phyloP scores from a whole-genome alignment of 192 early-diverging fungal species.

The Umbelopsis ramanniana region DNA sequence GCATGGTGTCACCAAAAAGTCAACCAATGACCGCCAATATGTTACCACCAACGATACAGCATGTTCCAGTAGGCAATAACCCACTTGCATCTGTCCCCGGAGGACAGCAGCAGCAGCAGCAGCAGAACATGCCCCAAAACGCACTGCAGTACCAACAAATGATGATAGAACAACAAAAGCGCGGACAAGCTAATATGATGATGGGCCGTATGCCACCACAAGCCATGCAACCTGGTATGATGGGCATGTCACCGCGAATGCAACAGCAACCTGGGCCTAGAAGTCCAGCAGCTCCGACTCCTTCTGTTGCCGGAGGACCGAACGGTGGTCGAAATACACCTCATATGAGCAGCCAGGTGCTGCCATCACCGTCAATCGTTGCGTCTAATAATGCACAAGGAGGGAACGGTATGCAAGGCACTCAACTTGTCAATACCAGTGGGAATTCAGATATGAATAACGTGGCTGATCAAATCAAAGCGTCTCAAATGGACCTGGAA shows the following conservation, averaged over 20 bases:
- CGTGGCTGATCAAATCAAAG: conserved; percentile 15
- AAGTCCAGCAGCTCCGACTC: neutral
- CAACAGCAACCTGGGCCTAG: neutral
- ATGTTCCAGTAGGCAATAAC: neutral
- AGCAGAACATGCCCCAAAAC: neutral
- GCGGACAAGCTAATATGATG: conserved; percentile 4
- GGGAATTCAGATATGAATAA: neutral
- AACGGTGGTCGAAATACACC: neutral
- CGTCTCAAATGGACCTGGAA: conserved; percentile 9
- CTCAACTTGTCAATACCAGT: neutral
- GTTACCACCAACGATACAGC: conserved; percentile 2
- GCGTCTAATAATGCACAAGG: neutral
- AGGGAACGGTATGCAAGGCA: neutral
- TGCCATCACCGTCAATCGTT: conserved; percentile 17
- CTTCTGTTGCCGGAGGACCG: neutral
- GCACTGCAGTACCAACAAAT: conserved; percentile 15
- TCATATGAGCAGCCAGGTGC: conserved; percentile 17
- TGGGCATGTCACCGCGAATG: conserved; percentile 14
- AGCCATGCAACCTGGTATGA: conserved; percentile 7
- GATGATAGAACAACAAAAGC: conserved; percentile 13
- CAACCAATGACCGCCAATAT: neutral
- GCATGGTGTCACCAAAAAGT: conserved; percentile 6
- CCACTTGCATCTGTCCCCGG: neutral
- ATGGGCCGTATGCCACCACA: conserved; percentile 16
- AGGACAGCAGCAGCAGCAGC: neutral